Conservation (phyloP, 441 rosid genomes). For the Gossypium schwendimanii region DNA sequence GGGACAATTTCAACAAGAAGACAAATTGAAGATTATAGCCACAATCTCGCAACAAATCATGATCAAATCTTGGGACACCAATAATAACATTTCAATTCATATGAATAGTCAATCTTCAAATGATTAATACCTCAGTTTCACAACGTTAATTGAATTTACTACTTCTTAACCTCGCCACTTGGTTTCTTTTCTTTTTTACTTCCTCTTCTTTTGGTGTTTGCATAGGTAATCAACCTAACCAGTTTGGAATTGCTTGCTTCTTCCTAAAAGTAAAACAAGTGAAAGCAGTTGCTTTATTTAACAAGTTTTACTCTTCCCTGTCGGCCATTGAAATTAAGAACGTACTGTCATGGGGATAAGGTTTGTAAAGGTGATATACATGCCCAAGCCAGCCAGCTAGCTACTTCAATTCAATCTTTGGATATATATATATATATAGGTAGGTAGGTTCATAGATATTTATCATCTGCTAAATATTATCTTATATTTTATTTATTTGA, state of each 20-base stretch:
- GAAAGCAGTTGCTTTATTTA: neutral
- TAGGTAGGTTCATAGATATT: too few species aligned
- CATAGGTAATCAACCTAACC: too few species aligned
- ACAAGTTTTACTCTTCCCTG: conserved; percentile 2
- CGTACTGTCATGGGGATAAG: neutral
- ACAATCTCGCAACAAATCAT: neutral
- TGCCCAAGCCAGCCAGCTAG: neutral
- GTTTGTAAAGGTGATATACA: neutral
- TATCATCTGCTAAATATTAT: too few species aligned
- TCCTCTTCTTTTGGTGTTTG: neutral
- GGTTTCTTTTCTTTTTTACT: neutral
- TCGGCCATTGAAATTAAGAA: neutral
- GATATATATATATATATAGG: neutral
- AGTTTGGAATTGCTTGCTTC: neutral
- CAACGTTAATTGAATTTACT: neutral
- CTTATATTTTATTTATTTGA: too few species aligned
- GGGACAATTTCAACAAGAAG: neutral
- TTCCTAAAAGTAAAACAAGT: neutral
- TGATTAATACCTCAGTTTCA: neutral
- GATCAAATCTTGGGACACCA: neutral
- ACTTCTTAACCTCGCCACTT: neutral
- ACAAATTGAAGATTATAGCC: neutral
- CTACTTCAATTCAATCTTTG: neutral
- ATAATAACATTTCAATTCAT: neutral
- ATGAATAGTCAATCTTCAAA: neutral